A percentile compares a stretch with the other conserved stretches of the same genome.
Conservation (phyloP, 1,139 yeast species). For the Suhomyces atakaporum region DNA sequence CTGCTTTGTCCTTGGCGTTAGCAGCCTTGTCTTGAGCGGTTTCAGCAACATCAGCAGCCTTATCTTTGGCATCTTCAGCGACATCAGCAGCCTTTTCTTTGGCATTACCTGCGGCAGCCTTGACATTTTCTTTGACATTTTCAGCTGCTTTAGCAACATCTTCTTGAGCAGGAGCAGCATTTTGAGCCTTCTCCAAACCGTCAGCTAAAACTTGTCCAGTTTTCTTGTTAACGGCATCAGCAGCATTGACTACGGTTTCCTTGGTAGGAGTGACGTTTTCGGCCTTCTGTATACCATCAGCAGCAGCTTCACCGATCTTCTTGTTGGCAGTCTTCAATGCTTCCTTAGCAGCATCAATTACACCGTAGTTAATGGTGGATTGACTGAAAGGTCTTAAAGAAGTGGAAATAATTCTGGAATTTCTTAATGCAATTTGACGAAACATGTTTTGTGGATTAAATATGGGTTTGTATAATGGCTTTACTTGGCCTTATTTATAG, state of each 20-base stretch:
- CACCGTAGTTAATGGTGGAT: slow-evolving; percentile 24
- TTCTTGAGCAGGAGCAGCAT: slow-evolving; percentile 18
- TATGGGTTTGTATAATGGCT: neutral
- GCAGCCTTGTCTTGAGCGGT: slow-evolving; percentile 21
- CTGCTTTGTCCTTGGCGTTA: slow-evolving; percentile 13
- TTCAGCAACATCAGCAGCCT: slow-evolving; percentile 16
- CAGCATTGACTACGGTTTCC: slow-evolving; percentile 15
- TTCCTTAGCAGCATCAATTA: slow-evolving; percentile 39
- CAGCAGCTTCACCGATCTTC: slow-evolving; percentile 30
- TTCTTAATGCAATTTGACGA: slow-evolving; percentile 18
- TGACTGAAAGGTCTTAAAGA: slow-evolving; percentile 11
- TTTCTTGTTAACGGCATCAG: slow-evolving; percentile 17
- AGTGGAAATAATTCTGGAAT: slow-evolving; percentile 7
- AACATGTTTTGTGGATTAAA: slow-evolving; percentile 16
- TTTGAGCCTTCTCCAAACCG: slow-evolving; percentile 24
- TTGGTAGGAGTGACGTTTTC: slow-evolving; percentile 21
- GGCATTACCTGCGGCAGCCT: slow-evolving; percentile 14
- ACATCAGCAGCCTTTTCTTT: slow-evolving; percentile 32
- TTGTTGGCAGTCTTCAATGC: slow-evolving; percentile 37
- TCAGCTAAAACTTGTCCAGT: slow-evolving; percentile 40
- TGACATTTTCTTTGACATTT: slow-evolving; percentile 8
- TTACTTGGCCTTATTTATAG: slow-evolving; percentile 2
- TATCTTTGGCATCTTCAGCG: slow-evolving; percentile 30
- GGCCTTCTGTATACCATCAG: slow-evolving; percentile 27
- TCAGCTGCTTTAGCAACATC: slow-evolving; percentile 6